Evolutionary conservation across 2,329 filamentous ascomycete genomes (phyloP).

Genomic region (Dothistroma septosporum): DNA sequence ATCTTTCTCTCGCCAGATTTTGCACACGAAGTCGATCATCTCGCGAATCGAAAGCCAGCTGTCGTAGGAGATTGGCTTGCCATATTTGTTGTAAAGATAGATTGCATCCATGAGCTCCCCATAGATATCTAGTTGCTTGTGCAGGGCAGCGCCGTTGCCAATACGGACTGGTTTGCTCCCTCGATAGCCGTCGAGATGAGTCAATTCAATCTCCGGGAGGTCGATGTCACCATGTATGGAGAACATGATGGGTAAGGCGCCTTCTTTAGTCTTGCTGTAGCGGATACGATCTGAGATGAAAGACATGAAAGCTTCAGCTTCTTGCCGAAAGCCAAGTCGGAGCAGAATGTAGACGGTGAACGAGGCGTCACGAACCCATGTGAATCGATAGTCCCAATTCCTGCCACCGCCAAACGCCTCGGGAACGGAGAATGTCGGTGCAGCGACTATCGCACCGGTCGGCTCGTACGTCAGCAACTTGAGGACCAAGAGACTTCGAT

Average conservation of each 20-base stretch:
- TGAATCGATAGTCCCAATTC: slow-evolving; percentile 69
- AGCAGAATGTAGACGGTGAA: slow-evolving; percentile 75
- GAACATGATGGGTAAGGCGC: slow-evolving; percentile 74
- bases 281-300: slow-evolving; percentile 71
- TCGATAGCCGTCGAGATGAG: slow-evolving; percentile 68
- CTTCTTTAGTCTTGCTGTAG: slow-evolving; percentile 56
- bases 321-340: slow-evolving; percentile 68
- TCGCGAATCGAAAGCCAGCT: slow-evolving; percentile 68
- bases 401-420: slow-evolving; percentile 54
- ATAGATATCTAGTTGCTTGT: slow-evolving; percentile 70
- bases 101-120: neutral
- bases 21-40: slow-evolving; percentile 66
- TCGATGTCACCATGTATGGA: slow-evolving; percentile 69
- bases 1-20: slow-evolving; percentile 61
- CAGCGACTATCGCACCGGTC: neutral
- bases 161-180: slow-evolving; percentile 69
- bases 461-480: neutral
- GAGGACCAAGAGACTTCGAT: neutral
- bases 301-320: slow-evolving; percentile 73
- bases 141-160: slow-evolving; percentile 71
- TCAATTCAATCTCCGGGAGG: slow-evolving; percentile 65
- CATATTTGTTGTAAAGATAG: slow-evolving; percentile 3
- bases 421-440: neutral
- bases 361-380: slow-evolving; percentile 72
- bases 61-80: slow-evolving; percentile 67